Evolutionary conservation across 2,329 filamentous ascomycete genomes (phyloP), one percentile per base, ranked within the genome.

Genomic region (Neonectria punicea): DNA sequence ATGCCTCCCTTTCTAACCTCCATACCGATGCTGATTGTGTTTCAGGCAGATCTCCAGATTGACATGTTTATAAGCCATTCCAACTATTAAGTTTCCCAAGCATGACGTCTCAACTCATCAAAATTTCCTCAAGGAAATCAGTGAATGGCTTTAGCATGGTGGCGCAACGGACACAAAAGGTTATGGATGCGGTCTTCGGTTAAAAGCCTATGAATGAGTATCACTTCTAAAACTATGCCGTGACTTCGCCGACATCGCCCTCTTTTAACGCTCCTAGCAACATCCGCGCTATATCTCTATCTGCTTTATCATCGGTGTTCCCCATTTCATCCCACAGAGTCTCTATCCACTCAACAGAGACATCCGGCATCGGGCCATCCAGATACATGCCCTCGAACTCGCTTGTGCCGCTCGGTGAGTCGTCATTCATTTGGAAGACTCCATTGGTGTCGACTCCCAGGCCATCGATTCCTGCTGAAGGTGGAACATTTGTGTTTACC

Each of bases 261-360:
- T 79, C 77, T 18, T 74, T 75, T 50, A 82, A 62, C 6, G 79
- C 80, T 61, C 82, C 79, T 6, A 83, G 72, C 36, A 83, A 56
- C 13, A 75, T 76, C 60, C 73, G 71, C 11, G 80, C 80, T 18
- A 80, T 80, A 66, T 82, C 80, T 32, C 73, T 74, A 53, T 82
- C 80, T 3, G 71, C 67, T 5, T 72, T 69, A n/a, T 75, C 73
- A 28, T 75, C 70, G 8, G 62, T 69, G 13, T 73, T 75, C 1
- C 63, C 73, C 55, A 76, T 71, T 28, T 77, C 73, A 18, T 70
- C 71, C 80, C 80, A 81, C 14, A 75, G 74, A 20, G 68, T 72
- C 60, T 80, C 78, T 22, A 82, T 79, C 80, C 80, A 82, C 28
- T 80, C 78, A 0, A 61, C 66, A 10, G 71, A 71, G 20, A 73